These are phyloP conservation scores for Petasospora rhodanensis DNA, from an alignment of 1,139 yeast genomes.

Conservation along the genomic window DNA sequence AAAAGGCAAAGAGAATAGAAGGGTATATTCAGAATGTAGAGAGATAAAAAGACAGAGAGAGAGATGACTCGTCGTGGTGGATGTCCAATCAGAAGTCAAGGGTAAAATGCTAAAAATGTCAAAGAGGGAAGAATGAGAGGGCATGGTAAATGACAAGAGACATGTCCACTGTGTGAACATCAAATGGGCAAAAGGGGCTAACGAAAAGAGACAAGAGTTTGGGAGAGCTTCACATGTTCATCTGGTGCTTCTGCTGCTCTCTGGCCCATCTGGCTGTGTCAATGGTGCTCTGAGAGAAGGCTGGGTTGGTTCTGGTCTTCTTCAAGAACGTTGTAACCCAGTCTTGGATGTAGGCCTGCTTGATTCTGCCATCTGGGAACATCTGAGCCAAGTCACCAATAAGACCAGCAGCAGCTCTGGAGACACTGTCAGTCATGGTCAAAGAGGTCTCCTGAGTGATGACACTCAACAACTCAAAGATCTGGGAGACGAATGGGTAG, in stretches of 20 bases:
- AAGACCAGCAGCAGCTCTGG: conserved; percentile 80
- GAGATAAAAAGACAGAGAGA: background rate
- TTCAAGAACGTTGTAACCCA: conserved; percentile 81
- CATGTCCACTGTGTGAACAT: background rate
- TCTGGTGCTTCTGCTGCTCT: conserved; percentile 49
- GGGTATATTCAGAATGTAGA: conserved; percentile 11
- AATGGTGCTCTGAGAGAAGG: conserved; percentile 61
- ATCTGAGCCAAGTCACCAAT: conserved; percentile 90
- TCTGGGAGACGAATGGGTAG: conserved; percentile 59
- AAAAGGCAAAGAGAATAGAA: no score
- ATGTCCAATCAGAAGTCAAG: background rate
- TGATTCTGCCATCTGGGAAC: conserved; percentile 72
- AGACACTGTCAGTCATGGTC: conserved; percentile 57
- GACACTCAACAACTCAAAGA: conserved; percentile 63
- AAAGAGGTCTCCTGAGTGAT: conserved; percentile 59
- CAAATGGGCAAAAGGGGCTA: background rate
- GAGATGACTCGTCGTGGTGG: background rate
- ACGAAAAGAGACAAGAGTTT: background rate
- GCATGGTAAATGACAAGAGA: conserved; percentile 1
- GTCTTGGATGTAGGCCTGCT: conserved; percentile 56
- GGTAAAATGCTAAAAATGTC: no score
- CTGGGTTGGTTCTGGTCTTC: conserved; percentile 60
- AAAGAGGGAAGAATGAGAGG: background rate
- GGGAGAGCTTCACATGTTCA: conserved; percentile 6
- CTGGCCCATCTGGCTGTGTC: conserved; percentile 97